Evolutionary conservation across 768 basidiomycete genomes (phyloP).

Genomic region (Rhodocollybia butyracea): DNA sequence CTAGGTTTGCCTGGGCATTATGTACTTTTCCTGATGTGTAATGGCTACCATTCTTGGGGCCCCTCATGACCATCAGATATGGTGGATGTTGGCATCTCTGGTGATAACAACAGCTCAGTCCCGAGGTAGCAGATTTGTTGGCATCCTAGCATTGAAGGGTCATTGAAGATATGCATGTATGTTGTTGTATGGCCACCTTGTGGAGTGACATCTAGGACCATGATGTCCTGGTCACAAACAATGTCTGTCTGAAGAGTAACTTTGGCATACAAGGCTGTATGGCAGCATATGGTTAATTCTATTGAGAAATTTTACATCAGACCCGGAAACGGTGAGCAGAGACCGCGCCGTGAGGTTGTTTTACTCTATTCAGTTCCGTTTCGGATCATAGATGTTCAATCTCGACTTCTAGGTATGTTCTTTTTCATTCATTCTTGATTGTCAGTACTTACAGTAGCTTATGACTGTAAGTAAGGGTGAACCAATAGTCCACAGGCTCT

Average conservation of each 20-base stretch:
- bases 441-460: too few species aligned
- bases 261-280: constrained; percentile 13
- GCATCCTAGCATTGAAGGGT: constrained; percentile 5
- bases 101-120: constrained; percentile 17
- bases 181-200: constrained; percentile 11
- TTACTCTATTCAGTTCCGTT: too few species aligned
- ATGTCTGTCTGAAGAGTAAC: constrained; percentile 22
- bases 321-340: too few species aligned
- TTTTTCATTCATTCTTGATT: too few species aligned
- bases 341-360: too few species aligned
- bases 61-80: constrained; percentile 14
- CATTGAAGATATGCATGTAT: constrained; percentile 24
- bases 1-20: too few species aligned
- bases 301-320: too few species aligned
- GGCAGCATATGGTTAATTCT: constrained; percentile 16
- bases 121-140: constrained; percentile 11
- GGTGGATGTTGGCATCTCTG: constrained; percentile 25
- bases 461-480: too few species aligned
- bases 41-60: neutral
- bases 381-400: too few species aligned
- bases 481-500: too few species aligned
- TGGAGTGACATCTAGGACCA: constrained; percentile 20
- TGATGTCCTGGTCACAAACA: constrained; percentile 18
- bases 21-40: too few species aligned
- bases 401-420: too few species aligned